Base-by-base conservation (phyloP, 805 yeast genomes). In the Hanseniaspora osmophila region DNA sequence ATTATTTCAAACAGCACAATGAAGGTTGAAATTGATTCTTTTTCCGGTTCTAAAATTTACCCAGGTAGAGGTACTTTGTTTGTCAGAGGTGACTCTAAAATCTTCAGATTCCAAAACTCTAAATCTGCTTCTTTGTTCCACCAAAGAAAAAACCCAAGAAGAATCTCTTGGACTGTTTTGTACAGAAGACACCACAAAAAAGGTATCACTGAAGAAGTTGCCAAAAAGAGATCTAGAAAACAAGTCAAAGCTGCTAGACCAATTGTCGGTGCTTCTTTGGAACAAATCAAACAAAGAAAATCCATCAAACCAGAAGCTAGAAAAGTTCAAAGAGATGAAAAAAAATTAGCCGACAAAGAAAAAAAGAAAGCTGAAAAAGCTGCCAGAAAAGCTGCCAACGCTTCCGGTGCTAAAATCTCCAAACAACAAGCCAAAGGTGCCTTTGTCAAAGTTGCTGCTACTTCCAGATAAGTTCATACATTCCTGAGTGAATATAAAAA, bases 121-220 rank as follows among this genome's bases (percentile, higher is more conserved):
- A 92, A 92, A 77, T 79, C 94, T 68, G 90, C 95, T 65, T 87
- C 97, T 69, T 82, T 92, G 67, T 92, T 92, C 92, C 80, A 81
- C 68, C 99, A 92, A 80, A 87, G 96, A 83, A 92, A 92, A 94
- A 92, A 92, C 88, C 99, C 99, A 77, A 88, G 99, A 82, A 84
- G 96, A 81, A 80, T 92, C 70, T 80, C 97, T 57, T 92, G 99
- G 99, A 92, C 99, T 60, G 96, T 90, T 66, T 80, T 92, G 65
- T 92, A 77, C 90, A 90, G 99, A 82, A 85, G 95, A 77, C 96
- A 90, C 77, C 97, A 92, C 94, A 87, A 86, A 84, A 92, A 92
- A 78, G 99, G 99, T 78, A 79, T 90, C 69, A 80, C 96, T 66
- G 99, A 92, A 80, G 98, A 92, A 78, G 85, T 84, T 61, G 63